These are phyloP conservation scores for Chrysoporthe puriensis DNA, from an alignment of 2,329 filamentous ascomycete genomes.

Conservation along the genomic window DNA sequence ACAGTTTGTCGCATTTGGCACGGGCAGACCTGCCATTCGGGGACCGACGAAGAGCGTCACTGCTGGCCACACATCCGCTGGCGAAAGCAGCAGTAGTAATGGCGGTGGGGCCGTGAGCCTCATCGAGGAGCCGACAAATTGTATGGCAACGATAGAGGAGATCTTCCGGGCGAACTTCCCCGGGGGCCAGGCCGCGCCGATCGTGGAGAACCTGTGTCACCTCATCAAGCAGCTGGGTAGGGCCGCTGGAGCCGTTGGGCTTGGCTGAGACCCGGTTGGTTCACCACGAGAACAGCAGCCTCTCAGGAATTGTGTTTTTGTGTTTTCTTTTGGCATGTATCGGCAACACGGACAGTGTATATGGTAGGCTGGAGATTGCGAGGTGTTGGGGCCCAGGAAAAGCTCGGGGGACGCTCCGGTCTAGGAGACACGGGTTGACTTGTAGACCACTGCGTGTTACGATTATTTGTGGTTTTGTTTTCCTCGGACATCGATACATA, in stretches of 20 bases:
- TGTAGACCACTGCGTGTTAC: too few relatives aligned
- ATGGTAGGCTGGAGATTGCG: background rate
- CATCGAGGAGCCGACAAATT: constrained; percentile 59
- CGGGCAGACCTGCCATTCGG: constrained; percentile 56
- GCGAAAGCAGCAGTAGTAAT: background rate
- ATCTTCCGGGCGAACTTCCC: constrained; percentile 59
- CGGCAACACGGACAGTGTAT: background rate
- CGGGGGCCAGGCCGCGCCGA: constrained; percentile 54
- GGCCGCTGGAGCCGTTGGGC: constrained; percentile 47
- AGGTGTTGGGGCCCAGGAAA: constrained; percentile 1
- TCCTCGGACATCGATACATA: too few relatives aligned
- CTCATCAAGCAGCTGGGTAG: constrained; percentile 64
- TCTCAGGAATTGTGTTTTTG: background rate
- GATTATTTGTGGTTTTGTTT: too few relatives aligned
- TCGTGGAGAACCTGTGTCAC: constrained; percentile 70
- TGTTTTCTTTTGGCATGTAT: background rate
- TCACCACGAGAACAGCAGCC: background rate
- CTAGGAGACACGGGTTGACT: too few relatives aligned
- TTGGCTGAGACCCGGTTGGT: constrained; percentile 28
- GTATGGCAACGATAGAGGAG: constrained; percentile 62
- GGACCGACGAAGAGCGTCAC: constrained; percentile 36
- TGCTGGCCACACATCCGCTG: background rate
- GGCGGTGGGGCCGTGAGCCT: constrained; percentile 39
- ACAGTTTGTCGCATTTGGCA: constrained; percentile 60
- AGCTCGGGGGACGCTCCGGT: background rate